Base-by-base conservation (phyloP, 257 asterid species). In the Ocimum tenuiflorum region DNA sequence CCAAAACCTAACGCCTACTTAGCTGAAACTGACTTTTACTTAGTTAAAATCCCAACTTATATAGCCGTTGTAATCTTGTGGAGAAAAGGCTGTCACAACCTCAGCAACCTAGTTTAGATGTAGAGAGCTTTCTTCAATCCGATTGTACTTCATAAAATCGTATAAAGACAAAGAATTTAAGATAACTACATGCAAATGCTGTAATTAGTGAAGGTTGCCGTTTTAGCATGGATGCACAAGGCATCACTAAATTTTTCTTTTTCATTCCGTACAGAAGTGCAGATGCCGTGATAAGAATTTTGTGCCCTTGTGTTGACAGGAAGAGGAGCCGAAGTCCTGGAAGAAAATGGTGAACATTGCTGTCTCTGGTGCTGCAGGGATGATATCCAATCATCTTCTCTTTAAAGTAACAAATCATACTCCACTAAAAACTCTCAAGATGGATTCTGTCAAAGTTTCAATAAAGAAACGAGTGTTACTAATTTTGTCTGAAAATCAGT, bases 321-420 rank as follows among this genome's bases (percentile, higher is more conserved):
- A 94, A 71, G 95, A 94, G 76, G 96, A 90, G 85, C 86, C 95
- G 3, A 75, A 73, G 63, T 88, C 94, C 24, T 94, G 99, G 99
- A 94, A 94, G 86, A 90, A 94, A 70, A 3, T 88, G 76, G 83
- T 90, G 17, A 94, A 81, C 13, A 11, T 94, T 65, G 86, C 95
- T 51, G 97, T 94, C 35, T 94, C 99, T 0, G 99, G 99, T 65
- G 99, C 99, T 55, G 97, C 99, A 1, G 97, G 99, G 74, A 94
- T 86, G 96, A 94, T 94, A 53, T 80, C 99, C 50, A 90, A 90
- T 73, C 97, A 94, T 75, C 96, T 94, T 74, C 99, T 94, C 68
- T 94, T 94, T 71, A 86, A 91, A 80, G 97, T 90, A 79, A 80
- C 80, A 49, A 20, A 15, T 12, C 56, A 39, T 14, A 8, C 14